Evolutionary conservation across 2,329 filamentous ascomycete species (phyloP).

Genomic region (Monilinia vaccinii-corymbosi): DNA sequence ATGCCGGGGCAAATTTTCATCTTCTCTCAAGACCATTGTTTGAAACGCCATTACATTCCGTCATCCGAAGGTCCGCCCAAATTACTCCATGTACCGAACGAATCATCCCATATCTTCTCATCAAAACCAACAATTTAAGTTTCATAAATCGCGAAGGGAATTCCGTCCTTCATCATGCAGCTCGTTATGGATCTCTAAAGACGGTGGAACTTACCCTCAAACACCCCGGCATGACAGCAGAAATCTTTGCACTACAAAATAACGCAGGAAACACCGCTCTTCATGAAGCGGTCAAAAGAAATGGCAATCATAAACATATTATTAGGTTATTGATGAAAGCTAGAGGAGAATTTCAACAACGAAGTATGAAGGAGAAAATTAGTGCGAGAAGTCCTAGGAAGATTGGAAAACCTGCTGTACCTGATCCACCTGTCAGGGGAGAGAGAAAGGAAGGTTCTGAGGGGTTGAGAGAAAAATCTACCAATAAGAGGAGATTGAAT

Average conservation of each 20-base stretch:
- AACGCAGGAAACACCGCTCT: not conserved
- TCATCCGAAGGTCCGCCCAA: not conserved
- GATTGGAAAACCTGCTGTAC: not conserved
- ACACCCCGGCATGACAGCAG: not conserved
- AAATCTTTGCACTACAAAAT: not conserved
- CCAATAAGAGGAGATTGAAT: not conserved
- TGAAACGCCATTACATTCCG: constrained; percentile 2
- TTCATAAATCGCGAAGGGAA: not conserved
- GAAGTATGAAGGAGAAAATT: not conserved
- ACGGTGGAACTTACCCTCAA: not conserved
- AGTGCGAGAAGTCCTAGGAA: not conserved
- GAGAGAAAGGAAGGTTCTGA: not conserved
- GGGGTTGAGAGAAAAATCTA: not conserved
- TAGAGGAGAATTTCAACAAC: not conserved
- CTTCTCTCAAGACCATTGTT: not conserved
- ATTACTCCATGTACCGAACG: not conserved
- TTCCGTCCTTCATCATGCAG: not conserved
- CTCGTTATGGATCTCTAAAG: not conserved
- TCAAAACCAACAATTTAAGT: not conserved
- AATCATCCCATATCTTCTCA: not conserved
- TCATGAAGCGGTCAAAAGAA: not conserved
- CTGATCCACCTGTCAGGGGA: not conserved
- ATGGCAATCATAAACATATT: not conserved
- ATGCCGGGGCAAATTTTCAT: not conserved
- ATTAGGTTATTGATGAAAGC: not conserved